Conservation (phyloP, 345 rosid genomes). For the Sapria himalayana region DNA sequence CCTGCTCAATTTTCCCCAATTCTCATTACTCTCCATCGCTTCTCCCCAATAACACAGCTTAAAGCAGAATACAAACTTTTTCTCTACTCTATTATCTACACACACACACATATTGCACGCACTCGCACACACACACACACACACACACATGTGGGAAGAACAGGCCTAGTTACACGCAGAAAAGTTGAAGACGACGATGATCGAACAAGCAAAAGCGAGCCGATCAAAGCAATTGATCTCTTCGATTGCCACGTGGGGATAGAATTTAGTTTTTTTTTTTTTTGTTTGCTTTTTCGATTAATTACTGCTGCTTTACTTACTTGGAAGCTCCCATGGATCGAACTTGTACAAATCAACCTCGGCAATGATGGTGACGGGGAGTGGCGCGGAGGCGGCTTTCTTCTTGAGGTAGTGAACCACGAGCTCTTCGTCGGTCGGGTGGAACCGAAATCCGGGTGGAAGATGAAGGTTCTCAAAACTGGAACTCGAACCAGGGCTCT, state of each 20-base stretch:
- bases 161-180: not conserved
- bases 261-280: no score
- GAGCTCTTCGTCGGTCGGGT: constrained; percentile 96
- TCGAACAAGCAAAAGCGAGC: no score
- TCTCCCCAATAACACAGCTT: no score
- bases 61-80: no score
- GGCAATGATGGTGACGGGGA: constrained; percentile 70
- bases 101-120: not conserved
- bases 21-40: no score
- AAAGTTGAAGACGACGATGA: no score
- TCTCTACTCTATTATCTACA: no score
- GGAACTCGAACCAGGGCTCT: constrained; percentile 60
- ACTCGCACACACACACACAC: not conserved
- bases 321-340: constrained; percentile 98
- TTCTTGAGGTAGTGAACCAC: constrained; percentile 80
- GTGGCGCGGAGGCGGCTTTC: constrained; percentile 49
- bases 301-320: no score
- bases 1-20: constrained; percentile 20
- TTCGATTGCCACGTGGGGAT: no score
- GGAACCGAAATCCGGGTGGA: constrained; percentile 95
- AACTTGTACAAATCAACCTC: constrained; percentile 84
- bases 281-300: no score
- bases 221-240: no score
- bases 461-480: constrained; percentile 55
- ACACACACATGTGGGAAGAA: not conserved